Conservation (phyloP, 768 basidiomycete species). For the Clathrus columnatus region DNA sequence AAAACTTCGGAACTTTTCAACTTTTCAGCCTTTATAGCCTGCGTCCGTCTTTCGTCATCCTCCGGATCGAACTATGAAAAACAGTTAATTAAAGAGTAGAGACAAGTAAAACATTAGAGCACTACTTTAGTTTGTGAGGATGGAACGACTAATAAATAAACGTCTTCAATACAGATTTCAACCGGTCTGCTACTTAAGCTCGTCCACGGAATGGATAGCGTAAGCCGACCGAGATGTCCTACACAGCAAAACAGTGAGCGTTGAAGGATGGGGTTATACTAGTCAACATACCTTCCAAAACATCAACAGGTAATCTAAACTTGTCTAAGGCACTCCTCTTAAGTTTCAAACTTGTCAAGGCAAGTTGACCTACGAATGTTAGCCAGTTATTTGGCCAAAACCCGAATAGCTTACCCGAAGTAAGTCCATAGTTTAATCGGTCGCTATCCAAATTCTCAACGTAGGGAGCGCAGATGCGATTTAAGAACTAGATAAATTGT, state of each 20-base stretch:
- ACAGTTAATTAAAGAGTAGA: not conserved
- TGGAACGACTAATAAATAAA: conserved; percentile 88
- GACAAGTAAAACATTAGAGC: not conserved
- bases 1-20: conserved; percentile 82
- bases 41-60: conserved; percentile 76
- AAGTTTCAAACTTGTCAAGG: conserved; percentile 71
- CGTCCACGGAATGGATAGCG: conserved; percentile 81
- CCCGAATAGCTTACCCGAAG: conserved; percentile 47
- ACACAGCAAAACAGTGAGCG: no score
- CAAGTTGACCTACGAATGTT: conserved; percentile 52
- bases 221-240: conserved; percentile 85
- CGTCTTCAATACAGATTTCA: conserved; percentile 85
- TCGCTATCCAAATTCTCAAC: conserved; percentile 93
- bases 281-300: conserved; percentile 71
- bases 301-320: conserved; percentile 91
- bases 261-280: not conserved
- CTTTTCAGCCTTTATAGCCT: conserved; percentile 83
- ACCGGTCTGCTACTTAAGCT: conserved; percentile 85
- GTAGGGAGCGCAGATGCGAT: conserved; percentile 88
- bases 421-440: conserved; percentile 90
- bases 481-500: conserved; percentile 51
- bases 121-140: conserved; percentile 48
- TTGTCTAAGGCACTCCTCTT: conserved; percentile 94
- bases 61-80: conserved; percentile 45
- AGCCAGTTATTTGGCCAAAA: conserved; percentile 10